These are phyloP conservation scores for Teunomyces stri DNA, from an alignment of 805 yeast genomes.

Conservation along the genomic window DNA sequence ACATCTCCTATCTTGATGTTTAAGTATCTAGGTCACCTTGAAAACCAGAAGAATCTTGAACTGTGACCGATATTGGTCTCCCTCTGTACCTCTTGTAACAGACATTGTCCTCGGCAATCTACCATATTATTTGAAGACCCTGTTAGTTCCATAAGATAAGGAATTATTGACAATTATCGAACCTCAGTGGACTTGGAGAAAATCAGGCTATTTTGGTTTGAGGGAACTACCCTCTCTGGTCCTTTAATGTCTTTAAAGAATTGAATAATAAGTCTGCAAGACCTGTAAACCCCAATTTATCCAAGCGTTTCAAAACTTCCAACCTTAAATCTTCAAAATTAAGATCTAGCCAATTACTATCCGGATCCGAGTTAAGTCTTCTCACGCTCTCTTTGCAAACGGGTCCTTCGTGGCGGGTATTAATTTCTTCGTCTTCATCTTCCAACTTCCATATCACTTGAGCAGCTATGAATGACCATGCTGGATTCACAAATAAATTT, in stretches of 20 bases:
- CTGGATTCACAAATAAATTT: constrained; percentile 50
- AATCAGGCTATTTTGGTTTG: no score
- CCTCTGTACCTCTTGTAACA: no score
- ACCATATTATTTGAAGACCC: no score
- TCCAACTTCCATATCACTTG: constrained; percentile 47
- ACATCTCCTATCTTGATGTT: constrained; percentile 10
- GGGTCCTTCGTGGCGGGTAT: constrained; percentile 51
- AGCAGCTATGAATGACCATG: constrained; percentile 45
- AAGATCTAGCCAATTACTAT: constrained; percentile 36
- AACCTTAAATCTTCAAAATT: constrained; percentile 47
- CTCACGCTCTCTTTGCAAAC: constrained; percentile 43
- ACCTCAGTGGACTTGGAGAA: no score
- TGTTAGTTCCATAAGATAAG: no score
- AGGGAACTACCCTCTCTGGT: constrained; percentile 11
- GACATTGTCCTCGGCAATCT: no score
- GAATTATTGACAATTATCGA: no score
- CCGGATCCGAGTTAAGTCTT: constrained; percentile 24
- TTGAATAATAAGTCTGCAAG: constrained; percentile 49
- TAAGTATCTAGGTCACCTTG: background rate
- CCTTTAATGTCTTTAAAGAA: constrained; percentile 50
- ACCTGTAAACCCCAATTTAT: constrained; percentile 45
- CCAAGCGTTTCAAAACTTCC: constrained; percentile 42
- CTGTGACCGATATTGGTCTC: no score
- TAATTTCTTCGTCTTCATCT: constrained; percentile 15
- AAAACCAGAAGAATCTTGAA: no score